Evolutionary conservation across 129 eudicot species (phyloP).

Genomic region (Saposhnikovia divaricata): DNA sequence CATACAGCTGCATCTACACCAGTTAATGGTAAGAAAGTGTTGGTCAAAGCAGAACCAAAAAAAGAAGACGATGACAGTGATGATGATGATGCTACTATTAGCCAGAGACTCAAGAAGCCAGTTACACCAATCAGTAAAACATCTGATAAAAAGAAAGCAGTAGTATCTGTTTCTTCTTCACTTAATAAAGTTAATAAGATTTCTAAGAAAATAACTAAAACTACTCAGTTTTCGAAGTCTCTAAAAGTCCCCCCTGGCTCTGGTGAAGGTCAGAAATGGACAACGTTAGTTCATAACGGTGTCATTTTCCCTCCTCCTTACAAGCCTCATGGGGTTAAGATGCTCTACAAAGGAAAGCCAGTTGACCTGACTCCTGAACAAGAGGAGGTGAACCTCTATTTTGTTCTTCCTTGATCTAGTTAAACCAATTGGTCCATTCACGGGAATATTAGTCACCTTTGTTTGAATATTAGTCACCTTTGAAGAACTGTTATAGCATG

Average conservation of each 20-base stretch:
- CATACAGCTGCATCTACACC: conserved; percentile 53
- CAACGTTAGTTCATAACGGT: conserved; percentile 79
- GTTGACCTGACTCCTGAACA: conserved; percentile 85
- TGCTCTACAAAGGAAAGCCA: conserved; percentile 75
- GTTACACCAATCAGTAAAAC: conserved; percentile 39
- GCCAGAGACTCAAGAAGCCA: conserved; percentile 55
- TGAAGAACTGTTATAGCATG: neutral
- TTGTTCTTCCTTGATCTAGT: conserved; percentile 4
- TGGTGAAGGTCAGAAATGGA: conserved; percentile 97
- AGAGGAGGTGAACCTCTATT: conserved; percentile 69
- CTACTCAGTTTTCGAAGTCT: conserved; percentile 54
- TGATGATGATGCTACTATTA: conserved; percentile 53
- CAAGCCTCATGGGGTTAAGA: conserved; percentile 90
- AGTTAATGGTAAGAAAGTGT: conserved; percentile 33
- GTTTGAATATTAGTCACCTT: neutral
- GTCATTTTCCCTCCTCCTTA: conserved; percentile 95
- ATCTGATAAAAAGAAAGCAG: conserved; percentile 31
- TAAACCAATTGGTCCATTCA: neutral
- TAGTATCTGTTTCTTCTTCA: conserved; percentile 37
- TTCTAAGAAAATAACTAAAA: conserved; percentile 55
- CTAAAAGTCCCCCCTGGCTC: conserved; percentile 74
- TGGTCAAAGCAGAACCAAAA: conserved; percentile 43
- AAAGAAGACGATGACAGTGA: conserved; percentile 49
- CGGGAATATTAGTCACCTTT: neutral
- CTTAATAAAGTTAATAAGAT: conserved; percentile 42